Evolutionary conservation across 1,139 yeast genomes (phyloP).

Genomic region (Saccharomyces hybrid): DNA sequence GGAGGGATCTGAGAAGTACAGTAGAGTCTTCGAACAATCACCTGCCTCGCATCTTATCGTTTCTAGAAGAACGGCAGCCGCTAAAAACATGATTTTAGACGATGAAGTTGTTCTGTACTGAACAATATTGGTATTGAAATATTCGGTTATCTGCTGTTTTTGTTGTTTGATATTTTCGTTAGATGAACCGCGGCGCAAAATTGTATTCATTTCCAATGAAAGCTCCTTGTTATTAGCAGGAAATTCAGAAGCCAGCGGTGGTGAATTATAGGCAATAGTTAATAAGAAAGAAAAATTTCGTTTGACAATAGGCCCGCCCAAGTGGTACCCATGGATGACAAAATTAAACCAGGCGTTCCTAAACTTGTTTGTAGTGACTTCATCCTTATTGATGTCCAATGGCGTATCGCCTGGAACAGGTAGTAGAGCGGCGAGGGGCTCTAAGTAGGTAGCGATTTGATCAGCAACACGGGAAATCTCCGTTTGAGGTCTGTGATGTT

Average conservation of each 20-base stretch:
- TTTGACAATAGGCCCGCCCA: slow-evolving; percentile 49
- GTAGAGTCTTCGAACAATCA: slow-evolving; percentile 64
- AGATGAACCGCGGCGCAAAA: slow-evolving; percentile 83
- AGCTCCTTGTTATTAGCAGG: slow-evolving; percentile 87
- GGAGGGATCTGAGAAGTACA: slow-evolving; percentile 83
- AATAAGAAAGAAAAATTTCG: slow-evolving; percentile 44
- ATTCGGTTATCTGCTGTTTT: slow-evolving; percentile 42
- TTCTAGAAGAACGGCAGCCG: slow-evolving; percentile 77
- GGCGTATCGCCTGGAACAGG: slow-evolving; percentile 49
- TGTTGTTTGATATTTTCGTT: slow-evolving; percentile 75
- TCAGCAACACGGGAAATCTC: slow-evolving; percentile 74
- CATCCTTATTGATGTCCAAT: slow-evolving; percentile 31
- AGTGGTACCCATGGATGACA: slow-evolving; percentile 82
- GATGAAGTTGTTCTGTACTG: slow-evolving; percentile 46
- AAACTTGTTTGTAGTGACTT: slow-evolving; percentile 40
- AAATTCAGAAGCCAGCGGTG: slow-evolving; percentile 84
- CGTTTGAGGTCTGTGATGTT: slow-evolving; percentile 73
- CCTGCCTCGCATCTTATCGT: slow-evolving; percentile 73
- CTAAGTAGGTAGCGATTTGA: slow-evolving; percentile 59
- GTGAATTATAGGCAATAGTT: slow-evolving; percentile 78
- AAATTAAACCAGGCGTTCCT: slow-evolving; percentile 92
- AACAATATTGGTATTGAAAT: slow-evolving; percentile 30
- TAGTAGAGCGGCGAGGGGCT: slow-evolving; percentile 67
- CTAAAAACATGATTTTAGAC: slow-evolving; percentile 80
- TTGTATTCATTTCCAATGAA: slow-evolving; percentile 84